Percentiles rank a stretch among this genome's conserved stretches.
phyloP scores from a whole-genome alignment of 1,284 basidiomycete species.

The Porodaedalea pini region DNA sequence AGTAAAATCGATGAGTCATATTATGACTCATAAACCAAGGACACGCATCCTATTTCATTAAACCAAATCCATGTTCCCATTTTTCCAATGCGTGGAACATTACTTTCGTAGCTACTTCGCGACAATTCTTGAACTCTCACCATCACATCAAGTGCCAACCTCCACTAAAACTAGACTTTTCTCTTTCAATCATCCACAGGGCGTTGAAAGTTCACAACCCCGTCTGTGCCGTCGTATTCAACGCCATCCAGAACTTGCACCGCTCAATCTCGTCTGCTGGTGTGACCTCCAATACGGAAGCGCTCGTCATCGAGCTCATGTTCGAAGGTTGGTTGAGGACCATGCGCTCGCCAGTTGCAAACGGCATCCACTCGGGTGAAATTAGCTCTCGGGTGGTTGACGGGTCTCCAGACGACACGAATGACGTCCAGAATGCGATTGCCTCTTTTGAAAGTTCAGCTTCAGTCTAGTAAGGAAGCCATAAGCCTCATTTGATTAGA shows the following conservation, averaged over 20 bases:
- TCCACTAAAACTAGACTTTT: too few species aligned
- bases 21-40: too few species aligned
- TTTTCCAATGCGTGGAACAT: too few species aligned
- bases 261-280: slow-evolving; percentile 32
- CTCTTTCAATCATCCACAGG: too few species aligned
- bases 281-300: slow-evolving; percentile 32
- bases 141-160: too few species aligned
- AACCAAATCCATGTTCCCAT: too few species aligned
- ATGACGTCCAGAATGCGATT: slow-evolving; percentile 46
- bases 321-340: slow-evolving; percentile 25
- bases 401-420: slow-evolving; percentile 36
- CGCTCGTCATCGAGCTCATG: slow-evolving; percentile 2
- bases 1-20: too few species aligned
- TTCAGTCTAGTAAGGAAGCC: slow-evolving; percentile 38
- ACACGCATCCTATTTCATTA: too few species aligned
- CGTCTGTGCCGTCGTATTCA: slow-evolving; percentile 31
- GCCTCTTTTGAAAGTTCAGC: slow-evolving; percentile 37
- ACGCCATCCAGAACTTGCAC: slow-evolving; percentile 42
- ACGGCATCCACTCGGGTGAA: slow-evolving; percentile 34
- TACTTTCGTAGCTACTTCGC: too few species aligned
- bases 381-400: slow-evolving; percentile 29
- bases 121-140: too few species aligned
- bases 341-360: slow-evolving; percentile 23
- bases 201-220: slow-evolving; percentile 14
- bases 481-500: not conserved